Evolutionary conservation across 2,329 filamentous ascomycete species (phyloP).

Genomic region (Aspergillus fumigatiaffinis): DNA sequence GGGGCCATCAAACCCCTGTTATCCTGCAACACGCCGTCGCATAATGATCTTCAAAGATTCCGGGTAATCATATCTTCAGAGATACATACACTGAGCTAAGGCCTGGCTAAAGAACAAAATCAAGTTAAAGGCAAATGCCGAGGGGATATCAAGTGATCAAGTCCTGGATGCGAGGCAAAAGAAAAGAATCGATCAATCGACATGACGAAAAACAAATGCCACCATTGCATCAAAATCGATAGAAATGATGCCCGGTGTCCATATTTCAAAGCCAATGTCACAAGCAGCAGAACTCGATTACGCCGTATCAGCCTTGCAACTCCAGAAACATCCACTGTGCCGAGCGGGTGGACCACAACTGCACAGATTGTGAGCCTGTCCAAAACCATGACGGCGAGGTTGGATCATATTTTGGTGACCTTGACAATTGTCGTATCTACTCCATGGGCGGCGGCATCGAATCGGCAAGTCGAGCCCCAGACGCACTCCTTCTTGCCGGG

Average conservation of each 20-base stretch:
- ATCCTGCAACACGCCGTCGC: background rate
- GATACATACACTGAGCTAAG: background rate
- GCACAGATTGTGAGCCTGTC: background rate
- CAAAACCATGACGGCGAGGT: background rate
- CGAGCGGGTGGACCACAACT: background rate
- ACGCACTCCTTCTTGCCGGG: conserved; percentile 53
- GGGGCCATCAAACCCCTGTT: background rate
- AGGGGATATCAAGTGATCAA: background rate
- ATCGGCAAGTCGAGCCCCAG: conserved; percentile 57
- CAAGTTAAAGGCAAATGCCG: background rate
- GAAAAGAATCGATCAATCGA: background rate
- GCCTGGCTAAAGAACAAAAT: background rate
- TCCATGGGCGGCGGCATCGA: conserved; percentile 54
- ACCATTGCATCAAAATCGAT: background rate
- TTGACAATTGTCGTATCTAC: conserved; percentile 56
- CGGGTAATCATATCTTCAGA: background rate
- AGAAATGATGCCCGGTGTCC: background rate
- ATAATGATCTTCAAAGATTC: background rate
- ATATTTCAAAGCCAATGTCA: background rate
- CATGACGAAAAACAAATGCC: background rate
- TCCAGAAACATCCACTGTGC: background rate
- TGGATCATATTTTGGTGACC: conserved; percentile 41
- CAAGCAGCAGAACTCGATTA: background rate
- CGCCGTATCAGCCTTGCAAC: background rate
- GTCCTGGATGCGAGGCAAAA: background rate